A percentile compares a stretch with the other conserved stretches of the same genome.
Evolutionary conservation across 805 yeast genomes (phyloP).

Genomic region (Saccharomyces kudriavzevii): DNA sequence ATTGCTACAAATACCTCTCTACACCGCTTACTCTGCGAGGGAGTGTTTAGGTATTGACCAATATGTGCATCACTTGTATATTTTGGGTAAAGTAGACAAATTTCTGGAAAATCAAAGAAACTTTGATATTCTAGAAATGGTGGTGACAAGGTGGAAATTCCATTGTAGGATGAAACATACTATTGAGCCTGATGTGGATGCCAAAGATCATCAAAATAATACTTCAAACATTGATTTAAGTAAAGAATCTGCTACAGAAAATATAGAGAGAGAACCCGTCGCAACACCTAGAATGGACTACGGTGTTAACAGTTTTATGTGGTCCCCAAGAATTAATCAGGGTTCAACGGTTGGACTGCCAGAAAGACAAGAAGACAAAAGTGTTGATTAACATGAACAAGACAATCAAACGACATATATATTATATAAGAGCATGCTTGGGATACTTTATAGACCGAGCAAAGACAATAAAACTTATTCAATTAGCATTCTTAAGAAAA

Average conservation of each 20-base stretch:
- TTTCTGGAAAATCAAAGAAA: conserved; percentile 27
- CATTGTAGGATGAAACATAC: conserved; percentile 6
- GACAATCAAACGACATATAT: neutral
- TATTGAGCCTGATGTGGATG: neutral
- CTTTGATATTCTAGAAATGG: conserved; percentile 31
- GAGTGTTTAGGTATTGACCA: conserved; percentile 69
- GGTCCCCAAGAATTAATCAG: conserved; percentile 21
- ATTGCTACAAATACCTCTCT: conserved; percentile 62
- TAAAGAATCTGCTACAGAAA: neutral
- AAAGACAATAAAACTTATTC: neutral
- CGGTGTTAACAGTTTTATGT: conserved; percentile 23
- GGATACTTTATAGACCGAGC: neutral
- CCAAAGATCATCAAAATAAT: neutral
- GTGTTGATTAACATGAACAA: neutral
- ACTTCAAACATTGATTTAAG: neutral
- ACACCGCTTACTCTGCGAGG: conserved; percentile 67
- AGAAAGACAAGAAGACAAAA: neutral
- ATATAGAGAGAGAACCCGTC: neutral
- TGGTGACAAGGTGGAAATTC: conserved; percentile 32
- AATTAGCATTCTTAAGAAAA: neutral
- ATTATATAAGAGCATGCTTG: neutral
- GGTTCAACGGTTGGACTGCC: neutral
- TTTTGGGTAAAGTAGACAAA: conserved; percentile 49
- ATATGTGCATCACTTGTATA: conserved; percentile 54
- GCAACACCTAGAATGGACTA: conserved; percentile 22